Base-by-base conservation (phyloP, 2,329 filamentous ascomycete genomes). In the Ophiostoma quercus region DNA sequence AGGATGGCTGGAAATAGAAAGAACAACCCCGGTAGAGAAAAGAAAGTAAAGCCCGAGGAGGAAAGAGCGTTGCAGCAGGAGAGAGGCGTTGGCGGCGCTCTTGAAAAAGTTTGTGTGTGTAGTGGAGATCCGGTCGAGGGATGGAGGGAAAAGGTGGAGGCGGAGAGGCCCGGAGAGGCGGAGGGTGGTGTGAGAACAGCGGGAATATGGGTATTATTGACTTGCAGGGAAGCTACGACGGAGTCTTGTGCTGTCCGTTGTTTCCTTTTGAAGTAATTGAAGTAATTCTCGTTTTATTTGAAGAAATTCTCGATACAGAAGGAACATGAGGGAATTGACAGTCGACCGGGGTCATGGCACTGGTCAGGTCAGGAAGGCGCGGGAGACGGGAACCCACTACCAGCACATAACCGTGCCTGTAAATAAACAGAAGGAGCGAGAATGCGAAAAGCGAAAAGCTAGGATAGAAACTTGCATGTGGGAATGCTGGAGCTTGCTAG, bases 81-180 rank as follows among this genome's bases (percentile, higher is more conserved):
- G n/a, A 57, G 51, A 57, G 51, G 51, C n/a, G 51, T 57, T 22
- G 51, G 51, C 14, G 32, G 29, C 32, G 39, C 39, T 51, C 14
- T 34, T 19, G 43, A 47, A 68, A 71, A 69, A 68, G 43, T 39
- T 68, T 71, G 67, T 69, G 68, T 69, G 69, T 63, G 34, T 43
- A 47, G 72, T 67, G 62, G 65, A 68, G 66, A 66, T 60, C 22
- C 51, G 67, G 57, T 57, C 54, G 67, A 67, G 39, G 8, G 54
- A 68, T 37, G 57, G 67, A 66, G 3, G 43, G n/a, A 41, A 47
- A 67, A 70, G 57, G 70, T 71, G 70, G 72, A 72, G 69, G 69
- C 71, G 71, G 71, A 69, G 67, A 72, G 67, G 47, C 37, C 71
- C 73, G 73, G 72, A 72, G 71, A 71, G 66, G 60, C 66, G 73